Evolutionary conservation across 805 yeast genomes (phyloP).

Genomic region (Schwanniomyces polymorphus): DNA sequence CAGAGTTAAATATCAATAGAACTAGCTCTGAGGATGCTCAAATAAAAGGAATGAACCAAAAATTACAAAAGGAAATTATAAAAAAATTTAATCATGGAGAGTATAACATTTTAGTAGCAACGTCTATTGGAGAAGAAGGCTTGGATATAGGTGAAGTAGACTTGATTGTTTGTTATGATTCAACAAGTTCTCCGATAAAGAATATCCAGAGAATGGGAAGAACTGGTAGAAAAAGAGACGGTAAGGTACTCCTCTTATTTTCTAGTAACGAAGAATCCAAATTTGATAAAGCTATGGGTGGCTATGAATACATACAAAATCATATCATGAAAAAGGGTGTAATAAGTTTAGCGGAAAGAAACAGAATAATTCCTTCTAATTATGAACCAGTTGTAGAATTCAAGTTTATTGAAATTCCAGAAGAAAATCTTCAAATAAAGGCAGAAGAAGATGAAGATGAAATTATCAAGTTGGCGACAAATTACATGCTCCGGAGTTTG

Average conservation of each 20-base stretch:
- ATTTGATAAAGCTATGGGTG: slow-evolving; percentile 81
- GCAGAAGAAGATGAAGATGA: slow-evolving; percentile 64
- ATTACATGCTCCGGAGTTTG: slow-evolving; percentile 42
- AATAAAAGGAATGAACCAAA: slow-evolving; percentile 85
- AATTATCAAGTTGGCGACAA: slow-evolving; percentile 66
- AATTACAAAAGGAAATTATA: slow-evolving; percentile 77
- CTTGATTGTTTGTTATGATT: slow-evolving; percentile 86
- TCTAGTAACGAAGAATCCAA: slow-evolving; percentile 77
- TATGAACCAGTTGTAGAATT: slow-evolving; percentile 58
- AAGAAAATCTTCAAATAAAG: slow-evolving; percentile 59
- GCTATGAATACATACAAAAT: slow-evolving; percentile 75
- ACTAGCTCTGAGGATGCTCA: slow-evolving; percentile 78
- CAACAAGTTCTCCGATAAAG: slow-evolving; percentile 90
- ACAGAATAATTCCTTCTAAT: slow-evolving; percentile 66
- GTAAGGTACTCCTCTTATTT: slow-evolving; percentile 72
- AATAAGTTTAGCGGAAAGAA: slow-evolving; percentile 48
- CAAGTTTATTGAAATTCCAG: slow-evolving; percentile 62
- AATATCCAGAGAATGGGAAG: slow-evolving; percentile 96
- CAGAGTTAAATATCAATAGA: slow-evolving; percentile 26
- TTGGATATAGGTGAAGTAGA: slow-evolving; percentile 98
- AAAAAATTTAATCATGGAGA: slow-evolving; percentile 69
- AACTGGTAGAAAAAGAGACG: slow-evolving; percentile 94
- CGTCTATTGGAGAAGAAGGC: slow-evolving; percentile 98
- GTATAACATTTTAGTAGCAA: slow-evolving; percentile 84
- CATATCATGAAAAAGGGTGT: slow-evolving; percentile 54